A percentile compares a stretch with the other conserved stretches of the same genome.
phyloP scores from a whole-genome alignment of 805 yeast genomes.

The Wickerhamiella hasegawae region DNA sequence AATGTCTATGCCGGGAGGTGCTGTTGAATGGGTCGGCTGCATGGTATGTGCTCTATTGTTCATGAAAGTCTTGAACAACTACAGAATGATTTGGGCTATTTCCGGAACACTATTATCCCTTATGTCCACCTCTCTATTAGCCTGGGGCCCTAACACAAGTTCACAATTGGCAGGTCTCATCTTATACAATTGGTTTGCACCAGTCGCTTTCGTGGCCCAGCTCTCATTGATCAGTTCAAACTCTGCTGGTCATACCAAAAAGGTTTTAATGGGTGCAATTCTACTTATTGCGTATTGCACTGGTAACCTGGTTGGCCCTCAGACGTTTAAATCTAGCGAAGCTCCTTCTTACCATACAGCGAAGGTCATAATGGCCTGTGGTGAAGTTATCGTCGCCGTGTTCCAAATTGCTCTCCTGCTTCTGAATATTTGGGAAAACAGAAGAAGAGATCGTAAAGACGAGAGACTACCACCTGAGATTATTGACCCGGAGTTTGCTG shows the following conservation, averaged over 20 bases:
- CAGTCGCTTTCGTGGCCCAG: conserved; percentile 18
- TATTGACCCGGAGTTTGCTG: conserved; percentile 31
- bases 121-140: conserved; percentile 28
- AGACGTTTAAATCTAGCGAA: conserved; percentile 39
- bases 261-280: conserved; percentile 41
- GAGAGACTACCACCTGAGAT: conserved; percentile 8
- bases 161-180: conserved; percentile 28
- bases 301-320: conserved; percentile 62
- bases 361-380: conserved; percentile 40
- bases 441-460: conserved; percentile 21
- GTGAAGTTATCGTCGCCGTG: conserved; percentile 29
- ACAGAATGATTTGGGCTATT: conserved; percentile 25
- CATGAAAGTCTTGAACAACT: conserved; percentile 4
- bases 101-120: conserved; percentile 34
- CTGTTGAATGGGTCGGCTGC: conserved; percentile 20
- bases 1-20: conserved; percentile 31
- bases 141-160: conserved; percentile 25
- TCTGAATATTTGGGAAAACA: conserved; percentile 25
- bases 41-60: conserved; percentile 10
- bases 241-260: conserved; percentile 64
- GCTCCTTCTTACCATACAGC: conserved; percentile 43
- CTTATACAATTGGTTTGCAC: conserved; percentile 23
- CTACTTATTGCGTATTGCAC: conserved; percentile 49
- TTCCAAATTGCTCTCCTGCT: conserved; percentile 20
- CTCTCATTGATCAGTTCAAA: conserved; percentile 24